Evolutionary conservation across 495 filamentous ascomycete species (phyloP), one percentile per base, ranked within the genome.

Genomic region (Arthonia radiata): DNA sequence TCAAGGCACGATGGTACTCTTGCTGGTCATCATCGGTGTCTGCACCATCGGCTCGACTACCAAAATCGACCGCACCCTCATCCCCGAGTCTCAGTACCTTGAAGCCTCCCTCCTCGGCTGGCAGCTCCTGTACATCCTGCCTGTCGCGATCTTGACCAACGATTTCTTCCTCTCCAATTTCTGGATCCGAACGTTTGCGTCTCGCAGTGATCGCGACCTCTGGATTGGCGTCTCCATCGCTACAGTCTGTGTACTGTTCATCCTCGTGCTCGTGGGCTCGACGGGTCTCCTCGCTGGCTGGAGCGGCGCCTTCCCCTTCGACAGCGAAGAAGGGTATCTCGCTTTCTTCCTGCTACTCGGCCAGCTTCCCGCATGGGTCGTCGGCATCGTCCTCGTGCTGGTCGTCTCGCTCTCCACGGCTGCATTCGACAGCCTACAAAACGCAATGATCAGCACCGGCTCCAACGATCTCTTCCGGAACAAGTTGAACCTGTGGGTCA

Each of bases 391-490:
- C 3, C 50, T 80, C 6, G 57, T 78, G 34, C 76, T 80, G 73
- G 61, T 71, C 0, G 65, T 77, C 7, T 62, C 61, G 10, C 54
- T 80, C 26, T 67, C 59, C 38, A 75, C 69, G 1, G 68, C 74
- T 2, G 68, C 71, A 2, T 79, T 79, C 29, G 73, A 80, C 45
- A 64, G 55, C 29, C 52, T 78, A 18, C 73, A 79, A 44, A 67
- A 67, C 1, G 68, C 74, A 24, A 80, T 77, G 69, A 65, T 79
- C 1, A 73, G 67, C 4, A 67, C 65, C 0, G 64, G 63, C 11
- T 72, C 67, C 29, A 78, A 77, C 42, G 73, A 80, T 38, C 32
- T 80, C n/a, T 78, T 78, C 52, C 63, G 70, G 24, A 79, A 79
- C 51, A 57, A 54, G 24, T 57, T 80, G 14, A 65, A 64, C 31